Evolutionary conservation across 2,329 filamentous ascomycete species (phyloP), one percentile per base, ranked within the genome.

Genomic region (Hypoxylon sp.): DNA sequence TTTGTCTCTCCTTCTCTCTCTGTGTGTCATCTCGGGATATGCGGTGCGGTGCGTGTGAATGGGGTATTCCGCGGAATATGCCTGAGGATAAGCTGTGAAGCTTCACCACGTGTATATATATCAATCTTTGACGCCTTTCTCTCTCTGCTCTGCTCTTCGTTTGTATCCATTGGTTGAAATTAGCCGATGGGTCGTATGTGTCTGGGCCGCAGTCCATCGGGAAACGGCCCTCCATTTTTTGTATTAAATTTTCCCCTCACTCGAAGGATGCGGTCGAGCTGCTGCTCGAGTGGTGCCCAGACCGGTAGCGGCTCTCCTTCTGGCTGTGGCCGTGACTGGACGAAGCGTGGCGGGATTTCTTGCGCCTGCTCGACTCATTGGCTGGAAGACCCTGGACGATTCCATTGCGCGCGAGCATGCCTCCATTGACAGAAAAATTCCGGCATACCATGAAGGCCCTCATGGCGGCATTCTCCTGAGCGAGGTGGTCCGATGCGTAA

Each of bases 391-490:
- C 89, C 80, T 91, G 89, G 70, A 91, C 88, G 70, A 91, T 90
- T 47, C 89, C 89, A 76, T 91, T 91, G 71, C 88, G 87, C 70
- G 88, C 89, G 70, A 91, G 84, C 94, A 97, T 97, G 79, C 95
- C 95, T 76, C 97, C 94, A 79, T 97, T 98, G 80, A 97, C 93
- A 62, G 94, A 97, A 83, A 98, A 98, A 86, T 97, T 97, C 72
- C 94, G 92, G 85, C 95, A 98, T 73, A 98, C 96, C 89, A 97
- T 95, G 82, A 97, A 98, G 64, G 95, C 95, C 70, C 94, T 92
- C 88, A 97, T 97, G 67, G 95, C 95, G 26, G 95, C 95, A 76
- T 95, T 96, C 81, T 98, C 94, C 78, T 94, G 93, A 51, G 95
- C 95, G 72, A 97, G 86, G 53, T 88, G 85, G 79, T 95, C 92